Conservation (phyloP, 148 eudicot genomes). For the Beta vulgaris region DNA sequence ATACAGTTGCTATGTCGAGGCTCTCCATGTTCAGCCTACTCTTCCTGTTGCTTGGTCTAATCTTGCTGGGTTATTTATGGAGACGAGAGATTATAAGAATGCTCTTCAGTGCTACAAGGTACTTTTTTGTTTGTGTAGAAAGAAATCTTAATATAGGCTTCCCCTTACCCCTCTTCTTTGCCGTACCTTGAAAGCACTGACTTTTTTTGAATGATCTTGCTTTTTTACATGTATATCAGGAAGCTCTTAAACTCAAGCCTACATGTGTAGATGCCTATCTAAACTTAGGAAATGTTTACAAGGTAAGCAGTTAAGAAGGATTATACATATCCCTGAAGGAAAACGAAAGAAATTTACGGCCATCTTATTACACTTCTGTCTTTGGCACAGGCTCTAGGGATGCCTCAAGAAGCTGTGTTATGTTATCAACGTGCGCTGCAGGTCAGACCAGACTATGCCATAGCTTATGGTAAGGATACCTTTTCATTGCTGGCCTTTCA, state of each 20-base stretch:
- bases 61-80: conserved; percentile 94
- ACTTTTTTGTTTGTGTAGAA: not conserved
- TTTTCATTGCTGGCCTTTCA: conserved; percentile 6
- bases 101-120: conserved; percentile 97
- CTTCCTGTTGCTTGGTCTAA: conserved; percentile 93
- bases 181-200: not conserved
- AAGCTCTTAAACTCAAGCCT: conserved; percentile 86
- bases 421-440: conserved; percentile 89
- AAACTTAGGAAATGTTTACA: conserved; percentile 85
- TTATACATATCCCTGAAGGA: not conserved
- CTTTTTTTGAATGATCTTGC: not conserved
- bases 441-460: conserved; percentile 75
- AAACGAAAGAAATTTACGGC: not conserved
- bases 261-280: conserved; percentile 76
- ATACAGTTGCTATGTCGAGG: conserved; percentile 90
- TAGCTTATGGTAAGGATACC: conserved; percentile 69
- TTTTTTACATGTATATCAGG: conserved; percentile 42
- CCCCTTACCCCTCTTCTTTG: too few relatives aligned
- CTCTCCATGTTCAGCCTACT: conserved; percentile 78
- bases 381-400: conserved; percentile 74
- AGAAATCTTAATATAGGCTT: too few relatives aligned
- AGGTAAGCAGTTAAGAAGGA: conserved; percentile 49
- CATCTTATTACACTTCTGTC: conserved; percentile 1
- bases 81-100: conserved; percentile 75
- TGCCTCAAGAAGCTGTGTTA: conserved; percentile 83